Base-by-base conservation (phyloP, 371 early-diverging fungal genomes). In the Massospora cicadina region DNA sequence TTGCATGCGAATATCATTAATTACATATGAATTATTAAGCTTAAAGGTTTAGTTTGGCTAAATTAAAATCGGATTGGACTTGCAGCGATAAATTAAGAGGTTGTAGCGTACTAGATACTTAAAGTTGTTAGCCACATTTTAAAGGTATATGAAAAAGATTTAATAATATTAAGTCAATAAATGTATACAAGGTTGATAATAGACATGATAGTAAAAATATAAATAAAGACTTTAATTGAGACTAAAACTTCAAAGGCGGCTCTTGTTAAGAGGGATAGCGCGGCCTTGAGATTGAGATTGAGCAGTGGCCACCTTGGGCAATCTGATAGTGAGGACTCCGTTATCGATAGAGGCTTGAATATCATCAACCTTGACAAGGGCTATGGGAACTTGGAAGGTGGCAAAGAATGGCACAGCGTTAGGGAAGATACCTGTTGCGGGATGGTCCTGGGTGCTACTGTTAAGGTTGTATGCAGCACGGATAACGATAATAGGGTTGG, bases 201-300 rank as follows among this genome's bases (percentile, higher is more conserved):
- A n/a, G n/a, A n/a, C n/a, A n/a, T n/a, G n/a, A n/a, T n/a, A n/a
- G n/a, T n/a, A n/a, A n/a, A n/a, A n/a, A n/a, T n/a, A n/a, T n/a
- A n/a, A n/a, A n/a, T n/a, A n/a, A n/a, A n/a, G n/a, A n/a, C n/a
- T n/a, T n/a, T n/a, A n/a, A n/a, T n/a, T n/a, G n/a, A n/a, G n/a
- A n/a, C n/a, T n/a, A n/a, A n/a, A n/a, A n/a, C n/a, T n/a, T 60
- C 32, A 60, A 31, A 60, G 60, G 21, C 30, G 25, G 31, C 28
- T 28, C 23, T 60, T 58, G 23, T 12, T 21, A 31, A 60, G 12
- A 21, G 25, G 31, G 32, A 60, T 60, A 30, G 60, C 28, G 21
- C 60, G 25, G 31, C 31, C 60, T 28, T 10, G 24, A 28, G 25
- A 21, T 28, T 31, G 28, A 23, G 30, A 3, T 13, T 23, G 21